These are phyloP conservation scores for Aspergillus panamensis DNA, from an alignment of 495 filamentous ascomycete species.

Conservation along the genomic window DNA sequence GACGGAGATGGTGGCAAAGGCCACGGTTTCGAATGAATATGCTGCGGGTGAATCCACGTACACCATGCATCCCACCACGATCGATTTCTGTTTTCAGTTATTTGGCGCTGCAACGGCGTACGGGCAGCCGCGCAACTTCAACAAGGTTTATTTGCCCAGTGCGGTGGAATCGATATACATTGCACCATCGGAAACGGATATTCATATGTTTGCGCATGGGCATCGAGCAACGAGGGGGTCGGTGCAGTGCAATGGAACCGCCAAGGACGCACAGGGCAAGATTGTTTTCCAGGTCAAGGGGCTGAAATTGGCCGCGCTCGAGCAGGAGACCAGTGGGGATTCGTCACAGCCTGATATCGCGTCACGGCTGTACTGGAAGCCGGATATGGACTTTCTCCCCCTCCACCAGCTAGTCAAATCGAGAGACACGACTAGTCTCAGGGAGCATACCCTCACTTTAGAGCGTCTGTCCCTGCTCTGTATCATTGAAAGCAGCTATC, in stretches of 20 bases:
- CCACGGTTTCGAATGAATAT: not conserved
- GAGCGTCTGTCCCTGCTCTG: not conserved
- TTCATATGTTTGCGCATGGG: not conserved
- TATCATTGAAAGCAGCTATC: not conserved
- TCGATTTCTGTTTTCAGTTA: conserved; percentile 42
- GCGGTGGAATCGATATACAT: not conserved
- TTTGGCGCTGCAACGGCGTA: conserved; percentile 29
- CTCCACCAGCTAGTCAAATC: not conserved
- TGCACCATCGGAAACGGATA: not conserved
- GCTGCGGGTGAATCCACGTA: not conserved
- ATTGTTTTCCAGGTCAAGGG: not conserved
- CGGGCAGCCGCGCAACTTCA: conserved; percentile 27
- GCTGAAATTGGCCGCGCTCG: not conserved
- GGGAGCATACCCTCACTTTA: not conserved
- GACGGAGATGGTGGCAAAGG: not conserved
- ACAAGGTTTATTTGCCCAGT: conserved; percentile 14
- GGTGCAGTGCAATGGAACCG: not conserved
- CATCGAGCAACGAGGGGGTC: not conserved
- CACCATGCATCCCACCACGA: conserved; percentile 27
- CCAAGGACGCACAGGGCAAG: not conserved
- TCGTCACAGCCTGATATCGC: not conserved
- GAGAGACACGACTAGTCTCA: not conserved
- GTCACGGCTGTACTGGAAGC: not conserved
- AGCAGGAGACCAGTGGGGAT: not conserved
- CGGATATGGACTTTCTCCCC: not conserved